These are phyloP conservation scores for Pythium brachiatum DNA, from an alignment of 352 stramenopile species.

Conservation along the genomic window DNA sequence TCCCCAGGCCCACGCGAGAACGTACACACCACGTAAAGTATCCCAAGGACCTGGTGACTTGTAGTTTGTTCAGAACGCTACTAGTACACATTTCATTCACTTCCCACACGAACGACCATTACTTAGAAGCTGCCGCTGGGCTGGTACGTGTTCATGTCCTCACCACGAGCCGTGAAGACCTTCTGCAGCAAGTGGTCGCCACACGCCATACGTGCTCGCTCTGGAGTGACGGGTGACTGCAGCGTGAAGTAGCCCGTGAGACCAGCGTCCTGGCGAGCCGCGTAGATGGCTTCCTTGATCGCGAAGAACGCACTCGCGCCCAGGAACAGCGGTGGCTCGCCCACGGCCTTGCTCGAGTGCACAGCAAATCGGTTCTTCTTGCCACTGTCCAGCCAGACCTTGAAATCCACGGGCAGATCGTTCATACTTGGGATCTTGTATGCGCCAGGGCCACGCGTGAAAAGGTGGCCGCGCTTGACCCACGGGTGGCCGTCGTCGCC, in stretches of 20 bases:
- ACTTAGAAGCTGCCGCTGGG: constrained; percentile 61
- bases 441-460: constrained; percentile 92
- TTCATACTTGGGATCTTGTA: constrained; percentile 98
- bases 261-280: constrained; percentile 68
- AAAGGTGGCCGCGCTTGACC: constrained; percentile 90
- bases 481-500: constrained; percentile 93
- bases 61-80: not conserved
- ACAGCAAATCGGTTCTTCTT: constrained; percentile 94
- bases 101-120: no score
- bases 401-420: constrained; percentile 93
- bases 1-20: no score
- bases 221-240: constrained; percentile 72
- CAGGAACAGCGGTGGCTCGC: constrained; percentile 95
- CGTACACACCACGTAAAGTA: no score
- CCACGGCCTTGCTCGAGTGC: constrained; percentile 95
- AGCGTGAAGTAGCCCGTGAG: constrained; percentile 68
- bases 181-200: constrained; percentile 65
- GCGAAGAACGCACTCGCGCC: constrained; percentile 94
- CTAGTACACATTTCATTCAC: not conserved
- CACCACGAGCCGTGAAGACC: constrained; percentile 57
- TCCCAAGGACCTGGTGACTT: no score
- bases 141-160: constrained; percentile 63
- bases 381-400: constrained; percentile 93
- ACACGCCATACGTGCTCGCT: constrained; percentile 84
- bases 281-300: constrained; percentile 93